phyloP scores from a whole-genome alignment of 768 basidiomycete genomes.

The Serpula lacrymans region DNA sequence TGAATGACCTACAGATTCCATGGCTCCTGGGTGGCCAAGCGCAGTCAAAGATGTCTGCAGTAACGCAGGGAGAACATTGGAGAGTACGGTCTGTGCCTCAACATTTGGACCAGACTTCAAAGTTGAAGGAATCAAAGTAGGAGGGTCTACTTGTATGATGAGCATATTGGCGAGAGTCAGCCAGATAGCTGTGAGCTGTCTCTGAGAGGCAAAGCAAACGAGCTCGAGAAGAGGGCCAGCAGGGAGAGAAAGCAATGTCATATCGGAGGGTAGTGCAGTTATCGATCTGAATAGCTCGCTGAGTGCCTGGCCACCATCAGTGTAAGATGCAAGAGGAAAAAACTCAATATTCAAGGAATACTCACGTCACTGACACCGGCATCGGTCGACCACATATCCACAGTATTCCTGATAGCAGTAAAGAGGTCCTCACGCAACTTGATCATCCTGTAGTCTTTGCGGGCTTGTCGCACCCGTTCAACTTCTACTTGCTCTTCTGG shows the following conservation, averaged over 20 bases:
- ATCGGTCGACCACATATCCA: constrained; percentile 80
- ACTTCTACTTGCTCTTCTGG: constrained; percentile 48
- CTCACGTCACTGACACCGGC: constrained; percentile 73
- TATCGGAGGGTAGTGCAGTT: constrained; percentile 73
- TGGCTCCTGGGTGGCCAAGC: constrained; percentile 55
- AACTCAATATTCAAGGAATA: constrained; percentile 11
- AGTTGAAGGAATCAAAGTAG: constrained; percentile 35
- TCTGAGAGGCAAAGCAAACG: constrained; percentile 67
- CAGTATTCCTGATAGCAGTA: constrained; percentile 50
- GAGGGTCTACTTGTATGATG: constrained; percentile 79
- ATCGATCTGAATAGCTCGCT: constrained; percentile 86
- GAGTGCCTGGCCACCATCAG: constrained; percentile 63
- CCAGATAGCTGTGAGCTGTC: constrained; percentile 80
- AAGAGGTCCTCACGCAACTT: constrained; percentile 68
- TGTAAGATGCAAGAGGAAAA: constrained; percentile 1
- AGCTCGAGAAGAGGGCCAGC: constrained; percentile 79
- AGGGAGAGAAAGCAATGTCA: constrained; percentile 76
- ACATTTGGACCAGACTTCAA: constrained; percentile 50
- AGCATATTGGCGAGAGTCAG: constrained; percentile 78
- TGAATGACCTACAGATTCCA: constrained; percentile 60
- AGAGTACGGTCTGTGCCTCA: constrained; percentile 57
- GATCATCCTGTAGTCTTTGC: constrained; percentile 61
- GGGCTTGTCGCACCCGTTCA: constrained; percentile 53
- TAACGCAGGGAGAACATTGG: constrained; percentile 51
- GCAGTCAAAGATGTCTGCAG: constrained; percentile 53